A percentile compares a stretch with the other conserved stretches of the same genome.
Evolutionary conservation across 2,329 filamentous ascomycete genomes (phyloP).

Genomic region (Colletotrichum tofieldiae): DNA sequence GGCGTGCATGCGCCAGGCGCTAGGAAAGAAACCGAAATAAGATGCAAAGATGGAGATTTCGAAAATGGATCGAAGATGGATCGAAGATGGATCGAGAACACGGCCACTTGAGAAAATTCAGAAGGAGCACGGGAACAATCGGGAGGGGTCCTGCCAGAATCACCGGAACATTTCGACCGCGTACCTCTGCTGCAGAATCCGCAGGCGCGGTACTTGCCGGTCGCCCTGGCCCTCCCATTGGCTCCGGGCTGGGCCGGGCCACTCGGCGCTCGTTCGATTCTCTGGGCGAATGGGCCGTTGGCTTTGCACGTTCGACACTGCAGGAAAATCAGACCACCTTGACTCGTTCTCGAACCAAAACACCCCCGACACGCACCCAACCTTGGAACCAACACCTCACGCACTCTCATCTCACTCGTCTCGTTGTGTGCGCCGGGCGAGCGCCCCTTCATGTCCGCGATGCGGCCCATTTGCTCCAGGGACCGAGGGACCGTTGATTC

Average conservation of each 20-base stretch:
- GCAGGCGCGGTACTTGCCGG: neutral
- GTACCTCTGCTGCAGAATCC: neutral
- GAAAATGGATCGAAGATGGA: constrained; percentile 8
- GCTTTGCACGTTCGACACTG: constrained; percentile 36
- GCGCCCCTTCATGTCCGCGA: neutral
- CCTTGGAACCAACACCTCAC: neutral
- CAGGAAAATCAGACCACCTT: constrained; percentile 38
- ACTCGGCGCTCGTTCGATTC: constrained; percentile 36
- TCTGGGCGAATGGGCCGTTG: constrained; percentile 22
- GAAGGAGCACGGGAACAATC: constrained; percentile 32
- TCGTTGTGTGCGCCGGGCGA: neutral
- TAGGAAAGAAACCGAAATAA: neutral
- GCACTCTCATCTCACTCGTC: neutral
- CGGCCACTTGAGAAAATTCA: constrained; percentile 30
- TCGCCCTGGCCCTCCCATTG: neutral
- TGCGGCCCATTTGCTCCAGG: neutral
- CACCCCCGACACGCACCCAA: neutral
- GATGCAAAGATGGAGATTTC: neutral
- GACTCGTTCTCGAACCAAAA: constrained; percentile 20
- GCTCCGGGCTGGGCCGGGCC: constrained; percentile 12
- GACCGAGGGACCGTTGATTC: neutral
- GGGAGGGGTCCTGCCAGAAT: neutral
- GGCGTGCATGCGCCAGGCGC: neutral
- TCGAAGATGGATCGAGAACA: constrained; percentile 36
- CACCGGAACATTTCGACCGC: neutral